Evolutionary conservation across 1,284 basidiomycete species (phyloP).

Genomic region (Fomitopsis palustris): DNA sequence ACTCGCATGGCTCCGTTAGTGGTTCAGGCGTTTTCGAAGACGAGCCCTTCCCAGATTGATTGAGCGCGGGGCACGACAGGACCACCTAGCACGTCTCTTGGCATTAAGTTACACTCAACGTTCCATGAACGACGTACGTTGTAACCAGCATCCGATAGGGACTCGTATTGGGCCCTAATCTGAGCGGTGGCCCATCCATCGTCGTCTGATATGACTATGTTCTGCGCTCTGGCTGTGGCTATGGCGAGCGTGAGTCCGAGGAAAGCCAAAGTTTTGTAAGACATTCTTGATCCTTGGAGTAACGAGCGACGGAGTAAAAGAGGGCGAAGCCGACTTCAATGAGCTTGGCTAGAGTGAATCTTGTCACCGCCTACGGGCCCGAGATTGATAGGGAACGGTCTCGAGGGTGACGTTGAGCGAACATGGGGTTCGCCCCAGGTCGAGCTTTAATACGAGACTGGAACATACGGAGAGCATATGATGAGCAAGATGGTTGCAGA

Average conservation of each 20-base stretch:
- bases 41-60: slow-evolving; percentile 42
- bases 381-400: no score
- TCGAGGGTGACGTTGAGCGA: no score
- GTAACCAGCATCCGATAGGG: slow-evolving; percentile 31
- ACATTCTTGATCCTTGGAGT: background rate
- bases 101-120: background rate
- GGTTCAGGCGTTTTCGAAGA: slow-evolving; percentile 20
- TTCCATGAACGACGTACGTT: slow-evolving; percentile 22
- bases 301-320: background rate
- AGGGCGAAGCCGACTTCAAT: background rate
- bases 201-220: slow-evolving; percentile 28
- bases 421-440: no score
- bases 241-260: background rate
- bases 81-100: slow-evolving; percentile 29
- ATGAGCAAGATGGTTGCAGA: no score
- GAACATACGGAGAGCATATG: no score
- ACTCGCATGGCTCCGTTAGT: slow-evolving; percentile 35
- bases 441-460: no score
- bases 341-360: no score
- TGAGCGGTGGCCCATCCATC: slow-evolving; percentile 41
- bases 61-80: slow-evolving; percentile 39
- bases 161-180: slow-evolving; percentile 37
- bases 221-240: slow-evolving; percentile 2
- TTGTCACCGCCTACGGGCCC: no score
- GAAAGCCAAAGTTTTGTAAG: background rate